Evolutionary conservation across 441 rosid genomes (phyloP).

Genomic region (Mallotus japonicus): DNA sequence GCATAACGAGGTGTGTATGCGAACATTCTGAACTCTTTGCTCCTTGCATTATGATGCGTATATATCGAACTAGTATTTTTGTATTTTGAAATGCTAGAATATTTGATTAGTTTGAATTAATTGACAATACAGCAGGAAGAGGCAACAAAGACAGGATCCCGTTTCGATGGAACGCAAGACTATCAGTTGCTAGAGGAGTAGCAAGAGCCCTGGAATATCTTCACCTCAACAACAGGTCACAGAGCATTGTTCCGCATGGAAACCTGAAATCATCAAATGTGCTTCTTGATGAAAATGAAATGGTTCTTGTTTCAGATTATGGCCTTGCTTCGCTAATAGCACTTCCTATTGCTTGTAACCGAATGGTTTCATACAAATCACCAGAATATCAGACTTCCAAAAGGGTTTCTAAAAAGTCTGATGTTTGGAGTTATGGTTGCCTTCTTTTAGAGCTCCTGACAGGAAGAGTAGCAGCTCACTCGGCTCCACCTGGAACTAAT

Average conservation of each 20-base stretch:
- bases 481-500: constrained; percentile 49
- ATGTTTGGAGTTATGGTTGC: constrained; percentile 56
- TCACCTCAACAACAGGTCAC: constrained; percentile 33
- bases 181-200: constrained; percentile 43
- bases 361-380: constrained; percentile 42
- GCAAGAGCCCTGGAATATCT: constrained; percentile 54
- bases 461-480: constrained; percentile 32
- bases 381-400: constrained; percentile 43
- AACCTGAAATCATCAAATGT: constrained; percentile 58
- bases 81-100: no score
- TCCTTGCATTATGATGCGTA: no score
- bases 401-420: constrained; percentile 42
- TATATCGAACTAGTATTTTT: no score
- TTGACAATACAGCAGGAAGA: constrained; percentile 35
- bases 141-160: constrained; percentile 37
- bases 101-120: not conserved
- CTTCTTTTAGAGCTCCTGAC: constrained; percentile 51
- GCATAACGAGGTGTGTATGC: no score
- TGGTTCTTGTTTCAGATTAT: constrained; percentile 46
- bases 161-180: constrained; percentile 49
- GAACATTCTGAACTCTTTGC: no score
- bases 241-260: constrained; percentile 42
- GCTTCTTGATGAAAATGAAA: constrained; percentile 40
- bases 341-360: constrained; percentile 38
- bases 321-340: constrained; percentile 45